Base-by-base conservation (phyloP, 306 rosid species). In the Delonix regia region DNA sequence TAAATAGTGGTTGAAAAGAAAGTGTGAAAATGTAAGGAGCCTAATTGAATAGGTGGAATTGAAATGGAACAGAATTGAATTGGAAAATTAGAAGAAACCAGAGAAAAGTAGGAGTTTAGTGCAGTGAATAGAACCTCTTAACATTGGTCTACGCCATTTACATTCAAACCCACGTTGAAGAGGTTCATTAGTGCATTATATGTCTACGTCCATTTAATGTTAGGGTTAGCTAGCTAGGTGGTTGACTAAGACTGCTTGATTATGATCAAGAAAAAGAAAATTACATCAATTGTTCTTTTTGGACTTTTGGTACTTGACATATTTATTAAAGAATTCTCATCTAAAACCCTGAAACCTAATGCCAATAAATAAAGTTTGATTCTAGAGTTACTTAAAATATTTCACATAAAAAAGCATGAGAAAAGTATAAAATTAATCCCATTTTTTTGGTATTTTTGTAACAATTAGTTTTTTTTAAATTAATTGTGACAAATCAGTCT, bases 61-160 rank as follows among this genome's bases (percentile, higher is more conserved):
- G 28, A 57, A 57, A 0, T 18, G 36, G 38, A 59, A 59, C n/a
- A 14, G 9, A 2, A 15, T 28, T 60, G 22, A 15, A n/a, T 11
- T 59, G 27, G 64, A 74, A 51, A 16, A 24, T 16, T 25, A 5
- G 3, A n/a, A 38, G 41, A 30, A 28, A 28, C 4, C 42, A 28
- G 65, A 27, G 19, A 13, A 27, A 61, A 39, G 70, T 56, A 33
- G 61, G 28, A 55, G 61, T 9, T n/a, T n/a, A 9, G 61, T 21
- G 30, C 39, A 78, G 60, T 19, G 55, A 42, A 69, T 6, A 9
- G 21, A 59, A 59, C 30, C 38, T 15, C 47, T 36, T 18, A 71
- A 33, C 30, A 53, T 0, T 66, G 28, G 76, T 81, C 71, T 18
- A 18, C 28, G 72, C 57, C 72, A 59, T 81, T 78, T 71, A 79